Conservation (phyloP, 345 rosid species). For the Rhodomyrtus tomentosa region DNA sequence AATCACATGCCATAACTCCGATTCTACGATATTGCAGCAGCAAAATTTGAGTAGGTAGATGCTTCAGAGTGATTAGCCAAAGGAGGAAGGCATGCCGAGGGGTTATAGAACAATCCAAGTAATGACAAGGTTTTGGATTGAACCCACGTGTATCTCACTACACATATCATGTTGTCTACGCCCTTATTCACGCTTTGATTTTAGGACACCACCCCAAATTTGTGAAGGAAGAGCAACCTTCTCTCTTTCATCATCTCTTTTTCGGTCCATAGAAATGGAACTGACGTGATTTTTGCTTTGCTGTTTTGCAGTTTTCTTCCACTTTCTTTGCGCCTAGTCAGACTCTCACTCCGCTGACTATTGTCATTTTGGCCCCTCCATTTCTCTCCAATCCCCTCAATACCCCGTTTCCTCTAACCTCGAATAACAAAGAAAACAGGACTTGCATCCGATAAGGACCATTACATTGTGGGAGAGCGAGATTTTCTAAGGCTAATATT, state of each 20-base stretch:
- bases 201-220: background rate
- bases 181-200: background rate
- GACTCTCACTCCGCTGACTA: background rate
- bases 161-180: background rate
- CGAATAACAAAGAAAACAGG: background rate
- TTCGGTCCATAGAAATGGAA: background rate
- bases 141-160: background rate
- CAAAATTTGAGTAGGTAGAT: too few species aligned
- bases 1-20: too few species aligned
- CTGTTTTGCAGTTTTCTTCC: background rate
- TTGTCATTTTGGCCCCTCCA: background rate
- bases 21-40: too few species aligned
- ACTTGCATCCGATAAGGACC: too few species aligned
- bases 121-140: background rate
- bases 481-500: too few species aligned
- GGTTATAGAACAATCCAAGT: too few species aligned
- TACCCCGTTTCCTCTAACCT: background rate
- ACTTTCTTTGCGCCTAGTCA: background rate
- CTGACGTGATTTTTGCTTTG: background rate
- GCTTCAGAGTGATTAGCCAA: too few species aligned
- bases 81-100: too few species aligned
- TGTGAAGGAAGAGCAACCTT: background rate
- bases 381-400: background rate
- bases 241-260: background rate
- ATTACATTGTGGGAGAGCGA: too few species aligned